A percentile compares a stretch with the other conserved stretches of the same genome.
Evolutionary conservation across 441 rosid species (phyloP).

Genomic region (Syzygium syzygioides): DNA sequence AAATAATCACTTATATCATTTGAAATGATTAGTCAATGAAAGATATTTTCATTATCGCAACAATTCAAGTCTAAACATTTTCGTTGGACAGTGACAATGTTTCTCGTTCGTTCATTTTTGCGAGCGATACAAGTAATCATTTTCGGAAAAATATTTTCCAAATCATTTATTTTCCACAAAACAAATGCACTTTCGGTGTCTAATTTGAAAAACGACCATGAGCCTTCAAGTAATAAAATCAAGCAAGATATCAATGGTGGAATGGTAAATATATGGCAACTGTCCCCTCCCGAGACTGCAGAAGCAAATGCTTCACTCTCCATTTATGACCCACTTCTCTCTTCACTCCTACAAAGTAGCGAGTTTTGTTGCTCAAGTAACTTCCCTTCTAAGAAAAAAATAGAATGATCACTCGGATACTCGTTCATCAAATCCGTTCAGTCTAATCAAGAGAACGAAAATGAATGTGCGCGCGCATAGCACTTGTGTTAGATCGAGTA

Average conservation of each 20-base stretch:
- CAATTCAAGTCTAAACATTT: no score
- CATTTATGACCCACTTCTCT: background rate
- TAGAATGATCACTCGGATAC: background rate
- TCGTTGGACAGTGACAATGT: no score
- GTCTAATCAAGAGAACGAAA: background rate
- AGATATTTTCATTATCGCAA: no score
- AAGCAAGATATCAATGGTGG: background rate
- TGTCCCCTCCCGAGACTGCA: background rate
- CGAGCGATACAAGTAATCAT: no score
- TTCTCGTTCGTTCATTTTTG: no score
- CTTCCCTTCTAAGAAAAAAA: background rate
- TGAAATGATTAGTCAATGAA: no score
- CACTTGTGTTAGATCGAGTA: background rate
- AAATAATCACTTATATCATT: no score
- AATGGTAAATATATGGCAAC: background rate
- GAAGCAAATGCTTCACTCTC: background rate
- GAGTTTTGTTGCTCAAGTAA: background rate
- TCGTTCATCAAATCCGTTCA: background rate
- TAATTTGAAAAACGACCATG: background rate
- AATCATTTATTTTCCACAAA: no score
- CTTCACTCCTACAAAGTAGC: background rate
- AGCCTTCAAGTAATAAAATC: background rate
- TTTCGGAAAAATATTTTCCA: no score
- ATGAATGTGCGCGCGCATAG: no score
- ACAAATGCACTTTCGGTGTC: no score